These are phyloP conservation scores for Linnemannia schmuckeri DNA, from an alignment of 192 early-diverging fungal species.

Conservation along the genomic window DNA sequence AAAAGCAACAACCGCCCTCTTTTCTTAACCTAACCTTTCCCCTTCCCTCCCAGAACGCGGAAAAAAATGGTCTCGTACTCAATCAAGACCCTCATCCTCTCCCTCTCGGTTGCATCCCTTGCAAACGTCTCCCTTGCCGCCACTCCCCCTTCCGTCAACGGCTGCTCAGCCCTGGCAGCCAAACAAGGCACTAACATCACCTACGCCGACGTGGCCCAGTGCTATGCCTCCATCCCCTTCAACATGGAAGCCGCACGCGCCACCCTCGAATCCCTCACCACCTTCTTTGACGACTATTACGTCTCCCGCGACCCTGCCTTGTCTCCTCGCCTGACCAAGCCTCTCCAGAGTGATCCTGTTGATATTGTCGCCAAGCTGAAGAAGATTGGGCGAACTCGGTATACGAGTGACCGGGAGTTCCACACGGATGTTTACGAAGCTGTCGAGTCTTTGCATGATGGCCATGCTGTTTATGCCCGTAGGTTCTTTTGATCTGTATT, in stretches of 20 bases:
- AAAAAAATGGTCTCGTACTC: not conserved
- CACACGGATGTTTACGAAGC: conserved; percentile 6
- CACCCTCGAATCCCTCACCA: conserved; percentile 19
- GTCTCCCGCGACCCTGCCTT: conserved; percentile 27
- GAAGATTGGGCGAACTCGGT: conserved; percentile 10
- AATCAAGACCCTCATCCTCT: not conserved
- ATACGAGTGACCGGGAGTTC: conserved; percentile 18
- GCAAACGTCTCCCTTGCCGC: not conserved
- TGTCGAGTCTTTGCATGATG: conserved; percentile 21
- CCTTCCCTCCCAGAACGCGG: no score
- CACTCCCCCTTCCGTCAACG: not conserved
- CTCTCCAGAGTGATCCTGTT: conserved; percentile 18
- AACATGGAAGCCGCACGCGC: not conserved
- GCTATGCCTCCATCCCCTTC: conserved; percentile 23
- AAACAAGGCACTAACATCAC: not conserved
- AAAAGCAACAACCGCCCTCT: no score
- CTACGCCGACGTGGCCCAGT: conserved; percentile 1
- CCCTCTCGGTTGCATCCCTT: not conserved
- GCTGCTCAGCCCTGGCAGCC: not conserved
- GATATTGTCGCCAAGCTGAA: conserved; percentile 20
- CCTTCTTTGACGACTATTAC: conserved; percentile 25
- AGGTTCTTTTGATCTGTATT: not conserved
- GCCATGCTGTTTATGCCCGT: conserved; percentile 27
- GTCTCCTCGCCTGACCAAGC: conserved; percentile 2
- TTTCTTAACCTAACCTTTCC: no score